Base-by-base conservation (phyloP, 306 rosid genomes). In the Spatholobus suberectus region DNA sequence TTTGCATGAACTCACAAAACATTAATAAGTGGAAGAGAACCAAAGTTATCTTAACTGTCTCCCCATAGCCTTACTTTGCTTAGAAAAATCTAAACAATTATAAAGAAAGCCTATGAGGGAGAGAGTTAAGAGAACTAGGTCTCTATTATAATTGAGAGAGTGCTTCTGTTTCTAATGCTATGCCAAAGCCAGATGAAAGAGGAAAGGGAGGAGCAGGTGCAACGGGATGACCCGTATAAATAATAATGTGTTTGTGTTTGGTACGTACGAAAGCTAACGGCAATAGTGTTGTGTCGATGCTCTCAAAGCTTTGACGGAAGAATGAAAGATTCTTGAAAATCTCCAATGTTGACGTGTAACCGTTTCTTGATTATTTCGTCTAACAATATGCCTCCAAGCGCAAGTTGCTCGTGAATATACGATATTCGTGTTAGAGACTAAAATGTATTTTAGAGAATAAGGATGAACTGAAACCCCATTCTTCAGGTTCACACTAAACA, bases 71-170 rank as follows among this genome's bases (percentile, higher is more conserved):
- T 61, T 26, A 61, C 40, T 27, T 27, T 61, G 68, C 20, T 27
- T 61, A 27, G 38, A 27, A 61, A 61, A 27, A 24, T 13, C 40
- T 13, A 61, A 26, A 13, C 40, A 26, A 27, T 12, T 52, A 61
- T 8, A 14, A 61, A 29, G 20, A 13, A 61, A 61, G 68, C 68
- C 68, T 61, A 61, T 61, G 68, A 61, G 68, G 68, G 68, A 61
- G 68, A 61, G 68, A 61, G 68, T 61, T 27, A 61, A 27, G 68
- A 61, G 68, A 26, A 61, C 21, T 29, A 11, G 18, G 40, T 61
- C 63, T 55, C 63, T 10, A 6, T 49, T 52, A 18, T n/a, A n/a
- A 6, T 5, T 46, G 5, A 51, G 23, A n/a, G n/a, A n/a, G 18
- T n/a, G 1, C 23, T 51, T 4, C 9, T 5, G 7, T 47, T 47